phyloP scores from a whole-genome alignment of 2,329 filamentous ascomycete genomes.

The Pseudogymnoascus sp. region DNA sequence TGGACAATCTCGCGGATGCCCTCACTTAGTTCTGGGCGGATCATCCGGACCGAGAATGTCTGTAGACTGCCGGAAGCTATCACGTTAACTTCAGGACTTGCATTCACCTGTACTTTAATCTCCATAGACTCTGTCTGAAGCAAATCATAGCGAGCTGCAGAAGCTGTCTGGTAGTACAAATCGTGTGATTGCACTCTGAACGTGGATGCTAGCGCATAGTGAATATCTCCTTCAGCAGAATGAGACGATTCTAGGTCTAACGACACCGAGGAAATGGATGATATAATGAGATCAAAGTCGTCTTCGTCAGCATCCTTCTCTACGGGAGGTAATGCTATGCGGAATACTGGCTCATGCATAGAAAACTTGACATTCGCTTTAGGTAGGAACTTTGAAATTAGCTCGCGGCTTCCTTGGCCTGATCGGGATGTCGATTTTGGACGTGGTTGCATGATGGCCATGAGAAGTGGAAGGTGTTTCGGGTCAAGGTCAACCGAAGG shows the following conservation, averaged over 20 bases:
- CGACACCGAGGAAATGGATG: constrained; percentile 86
- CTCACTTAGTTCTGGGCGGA: constrained; percentile 85
- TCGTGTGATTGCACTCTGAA: constrained; percentile 79
- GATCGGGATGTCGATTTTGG: constrained; percentile 35
- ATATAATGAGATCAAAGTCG: constrained; percentile 92
- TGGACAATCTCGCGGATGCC: constrained; percentile 86
- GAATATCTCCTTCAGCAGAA: constrained; percentile 69
- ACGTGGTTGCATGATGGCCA: constrained; percentile 62
- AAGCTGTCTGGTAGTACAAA: constrained; percentile 88
- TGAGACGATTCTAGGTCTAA: constrained; percentile 95
- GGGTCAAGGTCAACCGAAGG: constrained; percentile 90
- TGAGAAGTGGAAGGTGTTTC: constrained; percentile 76
- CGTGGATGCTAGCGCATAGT: constrained; percentile 79
- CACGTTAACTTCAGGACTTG: constrained; percentile 77
- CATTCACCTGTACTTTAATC: constrained; percentile 74
- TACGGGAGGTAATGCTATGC: constrained; percentile 78
- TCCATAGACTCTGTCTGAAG: constrained; percentile 84
- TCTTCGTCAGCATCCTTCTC: constrained; percentile 56
- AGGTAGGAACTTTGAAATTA: constrained; percentile 85
- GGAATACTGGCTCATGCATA: constrained; percentile 89
- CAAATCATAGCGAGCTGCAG: constrained; percentile 75
- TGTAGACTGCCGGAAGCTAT: constrained; percentile 72
- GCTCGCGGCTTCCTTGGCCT: constrained; percentile 46
- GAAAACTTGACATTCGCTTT: constrained; percentile 94
- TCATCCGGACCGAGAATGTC: constrained; percentile 81